These are phyloP conservation scores for Globisporangium megalacanthum DNA, from an alignment of 352 stramenopile species.

Conservation along the genomic window DNA sequence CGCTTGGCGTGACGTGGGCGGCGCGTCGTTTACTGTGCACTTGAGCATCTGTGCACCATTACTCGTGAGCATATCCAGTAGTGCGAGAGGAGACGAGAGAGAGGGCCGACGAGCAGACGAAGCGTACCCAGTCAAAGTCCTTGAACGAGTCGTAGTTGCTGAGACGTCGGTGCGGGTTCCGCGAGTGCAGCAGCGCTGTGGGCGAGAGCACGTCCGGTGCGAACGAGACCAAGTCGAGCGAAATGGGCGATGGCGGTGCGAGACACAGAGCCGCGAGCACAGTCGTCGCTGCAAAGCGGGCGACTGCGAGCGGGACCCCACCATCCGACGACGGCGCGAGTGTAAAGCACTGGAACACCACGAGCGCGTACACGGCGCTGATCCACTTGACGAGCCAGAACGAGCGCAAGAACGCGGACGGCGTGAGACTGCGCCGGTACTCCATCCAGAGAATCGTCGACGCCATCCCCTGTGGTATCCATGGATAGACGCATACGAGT, in stretches of 20 bases:
- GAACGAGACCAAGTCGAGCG: constrained; percentile 39
- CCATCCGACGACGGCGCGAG: neutral
- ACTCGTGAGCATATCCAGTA: neutral
- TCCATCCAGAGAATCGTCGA: constrained; percentile 70
- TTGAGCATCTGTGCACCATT: neutral
- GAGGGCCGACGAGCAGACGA: neutral
- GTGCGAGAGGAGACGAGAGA: neutral
- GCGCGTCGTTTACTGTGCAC: neutral
- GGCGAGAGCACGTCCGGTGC: constrained; percentile 41
- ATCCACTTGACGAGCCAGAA: constrained; percentile 67
- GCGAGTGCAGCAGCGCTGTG: constrained; percentile 53
- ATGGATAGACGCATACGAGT: neutral
- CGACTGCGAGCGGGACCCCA: constrained; percentile 10
- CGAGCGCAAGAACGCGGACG: constrained; percentile 43
- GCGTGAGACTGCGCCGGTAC: constrained; percentile 53
- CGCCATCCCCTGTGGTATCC: constrained; percentile 27
- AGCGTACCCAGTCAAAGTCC: constrained; percentile 27
- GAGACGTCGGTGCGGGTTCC: constrained; percentile 22
- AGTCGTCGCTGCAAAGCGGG: constrained; percentile 31
- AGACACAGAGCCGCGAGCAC: constrained; percentile 51
- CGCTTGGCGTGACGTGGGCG: neutral
- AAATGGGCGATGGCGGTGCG: constrained; percentile 42
- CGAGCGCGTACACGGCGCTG: constrained; percentile 33
- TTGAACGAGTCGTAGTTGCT: constrained; percentile 55
- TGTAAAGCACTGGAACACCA: constrained; percentile 25